Percentiles rank a stretch among this genome's conserved stretches.
Evolutionary conservation across 2,329 filamentous ascomycete species (phyloP).

Genomic region (Aspergillus glaucus): DNA sequence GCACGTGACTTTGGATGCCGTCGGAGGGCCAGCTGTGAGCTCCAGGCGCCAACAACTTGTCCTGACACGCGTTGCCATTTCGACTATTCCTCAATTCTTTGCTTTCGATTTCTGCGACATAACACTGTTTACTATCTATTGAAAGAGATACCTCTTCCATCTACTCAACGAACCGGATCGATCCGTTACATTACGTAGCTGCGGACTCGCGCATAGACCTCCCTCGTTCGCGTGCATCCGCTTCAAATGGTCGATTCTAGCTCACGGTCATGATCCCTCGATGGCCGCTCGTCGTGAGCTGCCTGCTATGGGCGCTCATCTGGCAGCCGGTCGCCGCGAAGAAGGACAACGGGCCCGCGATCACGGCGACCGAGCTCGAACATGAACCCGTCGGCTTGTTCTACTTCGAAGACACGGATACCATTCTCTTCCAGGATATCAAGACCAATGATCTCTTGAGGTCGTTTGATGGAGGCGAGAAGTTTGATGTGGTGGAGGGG

Average conservation of each 20-base stretch:
- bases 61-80: background rate
- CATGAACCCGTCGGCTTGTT: slow-evolving; percentile 63
- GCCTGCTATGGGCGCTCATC: slow-evolving; percentile 49
- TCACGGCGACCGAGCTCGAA: slow-evolving; percentile 61
- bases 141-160: background rate
- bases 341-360: slow-evolving; percentile 55
- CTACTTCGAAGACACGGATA: slow-evolving; percentile 88
- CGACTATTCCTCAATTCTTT: background rate
- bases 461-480: slow-evolving; percentile 72
- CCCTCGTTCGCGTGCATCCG: background rate
- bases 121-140: background rate
- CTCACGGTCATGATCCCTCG: slow-evolving; percentile 32
- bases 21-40: background rate
- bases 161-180: background rate
- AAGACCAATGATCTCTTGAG: slow-evolving; percentile 62
- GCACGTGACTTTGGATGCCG: slow-evolving; percentile 25
- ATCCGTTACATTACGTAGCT: background rate
- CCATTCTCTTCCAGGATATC: slow-evolving; percentile 67
- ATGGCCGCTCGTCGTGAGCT: slow-evolving; percentile 43
- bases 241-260: slow-evolving; percentile 24
- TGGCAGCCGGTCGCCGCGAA: slow-evolving; percentile 42
- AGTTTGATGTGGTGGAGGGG: slow-evolving; percentile 63
- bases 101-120: background rate
- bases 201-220: background rate
- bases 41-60: background rate